These are phyloP conservation scores for Coemansia sp. DNA, from an alignment of 192 early-diverging fungal species.

Conservation along the genomic window DNA sequence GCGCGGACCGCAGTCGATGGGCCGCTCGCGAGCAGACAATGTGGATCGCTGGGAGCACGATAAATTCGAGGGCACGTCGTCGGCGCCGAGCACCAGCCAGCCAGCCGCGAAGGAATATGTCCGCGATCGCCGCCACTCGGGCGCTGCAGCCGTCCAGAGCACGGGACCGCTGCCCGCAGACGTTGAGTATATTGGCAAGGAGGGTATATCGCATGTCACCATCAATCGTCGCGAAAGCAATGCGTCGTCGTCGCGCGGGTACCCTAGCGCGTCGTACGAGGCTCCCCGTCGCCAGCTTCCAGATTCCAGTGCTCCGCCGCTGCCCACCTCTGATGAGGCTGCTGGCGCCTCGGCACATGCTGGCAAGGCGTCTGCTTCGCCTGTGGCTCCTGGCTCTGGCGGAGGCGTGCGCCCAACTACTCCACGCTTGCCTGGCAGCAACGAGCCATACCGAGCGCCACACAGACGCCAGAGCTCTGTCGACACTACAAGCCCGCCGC, in stretches of 20 bases:
- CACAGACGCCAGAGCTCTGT: slow-evolving; percentile 44
- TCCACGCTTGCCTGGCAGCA: slow-evolving; percentile 10
- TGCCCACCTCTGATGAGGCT: not conserved
- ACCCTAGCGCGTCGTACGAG: slow-evolving; percentile 23
- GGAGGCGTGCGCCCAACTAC: slow-evolving; percentile 5
- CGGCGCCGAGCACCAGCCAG: not conserved
- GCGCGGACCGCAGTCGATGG: slow-evolving; percentile 10
- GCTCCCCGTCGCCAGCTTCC: slow-evolving; percentile 21
- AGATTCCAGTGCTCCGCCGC: not conserved
- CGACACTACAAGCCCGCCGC: slow-evolving; percentile 11
- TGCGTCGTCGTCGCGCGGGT: slow-evolving; percentile 27
- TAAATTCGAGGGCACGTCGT: slow-evolving; percentile 19
- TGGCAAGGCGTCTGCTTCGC: not conserved
- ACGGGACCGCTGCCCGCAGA: slow-evolving; percentile 1
- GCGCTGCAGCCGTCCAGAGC: slow-evolving; percentile 1
- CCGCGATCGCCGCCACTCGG: slow-evolving; percentile 26
- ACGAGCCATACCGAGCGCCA: slow-evolving; percentile 41
- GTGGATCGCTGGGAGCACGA: slow-evolving; percentile 52
- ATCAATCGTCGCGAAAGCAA: slow-evolving; percentile 49
- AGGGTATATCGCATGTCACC: slow-evolving; percentile 50
- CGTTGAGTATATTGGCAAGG: slow-evolving; percentile 47
- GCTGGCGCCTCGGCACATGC: not conserved
- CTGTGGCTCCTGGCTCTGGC: not conserved
- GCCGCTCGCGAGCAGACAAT: slow-evolving; percentile 28
- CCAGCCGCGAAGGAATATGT: not conserved